Conservation (phyloP, 1,284 basidiomycete genomes). For the Sparassis latifolia region DNA sequence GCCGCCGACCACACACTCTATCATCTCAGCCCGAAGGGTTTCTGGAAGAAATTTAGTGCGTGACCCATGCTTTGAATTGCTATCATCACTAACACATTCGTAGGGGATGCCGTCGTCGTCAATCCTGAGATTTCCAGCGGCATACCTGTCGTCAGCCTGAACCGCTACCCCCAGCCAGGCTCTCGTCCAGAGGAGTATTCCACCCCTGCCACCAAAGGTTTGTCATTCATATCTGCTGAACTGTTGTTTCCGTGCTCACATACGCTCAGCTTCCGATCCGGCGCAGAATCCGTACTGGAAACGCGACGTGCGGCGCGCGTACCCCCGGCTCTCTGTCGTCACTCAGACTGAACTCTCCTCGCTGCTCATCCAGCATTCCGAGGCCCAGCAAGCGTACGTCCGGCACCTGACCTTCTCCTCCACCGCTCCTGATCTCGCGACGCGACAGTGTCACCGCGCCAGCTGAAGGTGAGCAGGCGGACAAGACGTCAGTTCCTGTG, state of each 20-base stretch:
- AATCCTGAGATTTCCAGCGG: conserved; percentile 92
- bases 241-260: conserved; percentile 2
- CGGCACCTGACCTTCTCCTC: background rate
- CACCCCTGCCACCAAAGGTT: conserved; percentile 84
- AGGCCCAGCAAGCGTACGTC: conserved; percentile 51
- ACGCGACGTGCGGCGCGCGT: conserved; percentile 88
- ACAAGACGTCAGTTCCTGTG: conserved; percentile 42
- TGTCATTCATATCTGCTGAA: conserved; percentile 19
- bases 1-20: conserved; percentile 81
- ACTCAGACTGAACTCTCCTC: conserved; percentile 78
- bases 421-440: conserved; percentile 7
- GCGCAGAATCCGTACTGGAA: conserved; percentile 91
- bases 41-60: conserved; percentile 93
- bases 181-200: conserved; percentile 83
- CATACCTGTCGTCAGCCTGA: conserved; percentile 68
- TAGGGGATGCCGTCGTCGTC: conserved; percentile 71
- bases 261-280: conserved; percentile 61
- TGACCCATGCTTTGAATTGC: conserved; percentile 9
- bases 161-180: conserved; percentile 83
- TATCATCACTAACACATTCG: background rate
- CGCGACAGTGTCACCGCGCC: conserved; percentile 50
- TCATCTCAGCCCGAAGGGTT: conserved; percentile 81
- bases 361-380: conserved; percentile 78
- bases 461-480: conserved; percentile 31
- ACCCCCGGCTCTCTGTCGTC: conserved; percentile 82